Base-by-base conservation (phyloP, 1,284 basidiomycete species). In the Vanrija sp. region DNA sequence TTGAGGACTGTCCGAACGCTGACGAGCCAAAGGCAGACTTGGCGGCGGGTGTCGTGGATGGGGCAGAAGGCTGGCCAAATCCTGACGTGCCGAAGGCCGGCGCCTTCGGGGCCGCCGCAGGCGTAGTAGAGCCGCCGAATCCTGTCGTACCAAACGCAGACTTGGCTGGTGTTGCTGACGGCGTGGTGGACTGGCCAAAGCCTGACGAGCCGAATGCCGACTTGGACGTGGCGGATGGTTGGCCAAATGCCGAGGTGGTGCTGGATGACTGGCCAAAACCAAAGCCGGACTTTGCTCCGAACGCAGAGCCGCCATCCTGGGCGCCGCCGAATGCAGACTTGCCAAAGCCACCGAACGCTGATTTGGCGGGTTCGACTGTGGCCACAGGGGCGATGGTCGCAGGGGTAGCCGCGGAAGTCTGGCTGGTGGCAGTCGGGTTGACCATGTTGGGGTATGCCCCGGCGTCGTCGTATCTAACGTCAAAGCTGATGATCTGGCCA, bases 401-500 rank as follows among this genome's bases (percentile, higher is more conserved):
- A n/a, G 46, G 46, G n/a, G 53, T 1, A 7, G 61, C 23, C 1
- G 56, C 25, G 6, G 56, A 18, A 25, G 51, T 29, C 2, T 38
- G 38, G 18, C 43, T n/a, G 3, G 53, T 39, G 25, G 58, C 38
- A 8, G 47, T 38, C 0, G 60, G 38, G 9, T 39, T 50, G 15
- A 75, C 55, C 78, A 81, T 80, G 1, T 72, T 73, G 1, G 72
- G 68, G 58, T 80, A 82, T 9, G 40, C 55, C n/a, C 61, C 73
- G 5, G 57, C 75, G 29, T 67, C 60, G 23, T 70, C 71, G 52
- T 79, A 78, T 54, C 72, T 69, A 3, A 83, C 68, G 51, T 79
- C 70, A 68, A 81, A 83, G 0, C 74, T 76, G 6, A 80, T 71
- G 48, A 83, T 62, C 3, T 79, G 68, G 12, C 81, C 81, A 44